Evolutionary conservation across 768 basidiomycete genomes (phyloP), one percentile per base, ranked within the genome.

Genomic region (Tulasnella sp.): DNA sequence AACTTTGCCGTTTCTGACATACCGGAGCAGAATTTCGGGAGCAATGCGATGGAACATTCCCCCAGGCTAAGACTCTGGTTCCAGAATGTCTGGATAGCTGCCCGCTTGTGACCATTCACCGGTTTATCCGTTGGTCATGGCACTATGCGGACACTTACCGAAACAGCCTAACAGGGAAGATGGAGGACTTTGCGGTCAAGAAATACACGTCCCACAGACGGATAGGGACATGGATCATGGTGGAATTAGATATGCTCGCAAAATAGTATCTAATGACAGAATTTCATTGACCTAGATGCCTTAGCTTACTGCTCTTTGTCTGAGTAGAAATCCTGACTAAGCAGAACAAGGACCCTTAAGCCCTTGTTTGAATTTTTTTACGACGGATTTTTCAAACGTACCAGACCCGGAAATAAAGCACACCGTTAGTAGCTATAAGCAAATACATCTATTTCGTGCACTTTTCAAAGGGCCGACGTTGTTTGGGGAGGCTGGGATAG

Each of bases 141-240:
- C 44, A 83, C 1, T 89, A 87, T 77, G 85, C 87, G 84, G 83
- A 82, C 79, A 85, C 86, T 8, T 89, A 88, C 76, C 82, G 82
- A 5, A 44, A 79, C 18, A 87, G 87, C 4, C 82, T 88, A 44
- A 87, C 81, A 16, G 86, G 87, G 16, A 83, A 84, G 42, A 87
- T 86, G 44, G 88, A 87, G 20, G 86, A 83, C 54, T 88, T 87
- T 86, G 87, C 87, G 20, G 86, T 88, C 2, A 75, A 80, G 22
- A 86, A 86, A 82, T 86, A 88, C 80, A 85, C 42, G 82, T 87
- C 6, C 85, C 83, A 24, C 60, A 85, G 76, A 28, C 54, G 9
- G 86, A 85, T 20, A 86, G 87, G 86, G 84, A 85, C 83, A 44
- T 81, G 24, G 5, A n/a, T 44, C 3, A 75, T 44, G 48, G 28